phyloP scores from a whole-genome alignment of 192 early-diverging fungal genomes.

The Coemansia biformis region DNA sequence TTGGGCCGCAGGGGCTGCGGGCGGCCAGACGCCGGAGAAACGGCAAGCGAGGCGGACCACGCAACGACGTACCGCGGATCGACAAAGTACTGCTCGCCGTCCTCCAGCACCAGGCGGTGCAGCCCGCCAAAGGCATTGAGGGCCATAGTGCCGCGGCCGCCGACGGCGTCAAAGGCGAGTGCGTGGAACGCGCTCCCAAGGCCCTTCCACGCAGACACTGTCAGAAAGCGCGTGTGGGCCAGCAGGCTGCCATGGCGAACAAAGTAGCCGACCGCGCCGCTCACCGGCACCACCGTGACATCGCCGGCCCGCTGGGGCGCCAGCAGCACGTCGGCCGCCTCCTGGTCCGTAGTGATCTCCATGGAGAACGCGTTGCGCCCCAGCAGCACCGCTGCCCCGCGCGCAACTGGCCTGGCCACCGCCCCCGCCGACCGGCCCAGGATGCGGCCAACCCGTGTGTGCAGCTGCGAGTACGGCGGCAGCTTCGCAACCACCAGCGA shows the following conservation, averaged over 20 bases:
- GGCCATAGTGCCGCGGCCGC: conserved; percentile 62
- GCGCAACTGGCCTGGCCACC: conserved; percentile 5
- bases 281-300: conserved; percentile 57
- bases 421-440: conserved; percentile 28
- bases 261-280: conserved; percentile 55
- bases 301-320: conserved; percentile 60
- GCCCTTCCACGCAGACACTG: conserved; percentile 29
- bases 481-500: conserved; percentile 26
- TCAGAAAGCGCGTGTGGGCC: conserved; percentile 48
- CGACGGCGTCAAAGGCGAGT: conserved; percentile 58
- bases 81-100: conserved; percentile 68
- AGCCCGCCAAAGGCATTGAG: conserved; percentile 63
- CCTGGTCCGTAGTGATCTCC: conserved; percentile 49
- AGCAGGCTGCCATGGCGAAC: conserved; percentile 60
- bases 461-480: conserved; percentile 37
- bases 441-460: conserved; percentile 23
- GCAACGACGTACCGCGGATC: conserved; percentile 58
- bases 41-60: conserved; percentile 25
- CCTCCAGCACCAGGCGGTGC: conserved; percentile 59
- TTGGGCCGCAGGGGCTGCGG: conserved; percentile 10
- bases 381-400: conserved; percentile 26
- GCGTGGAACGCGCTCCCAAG: conserved; percentile 45
- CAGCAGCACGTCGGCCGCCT: conserved; percentile 62
- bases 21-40: conserved; percentile 23
- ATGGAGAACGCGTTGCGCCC: conserved; percentile 32